Evolutionary conservation across 2,329 filamentous ascomycete species (phyloP).

Genomic region (Colletotrichum phormii): DNA sequence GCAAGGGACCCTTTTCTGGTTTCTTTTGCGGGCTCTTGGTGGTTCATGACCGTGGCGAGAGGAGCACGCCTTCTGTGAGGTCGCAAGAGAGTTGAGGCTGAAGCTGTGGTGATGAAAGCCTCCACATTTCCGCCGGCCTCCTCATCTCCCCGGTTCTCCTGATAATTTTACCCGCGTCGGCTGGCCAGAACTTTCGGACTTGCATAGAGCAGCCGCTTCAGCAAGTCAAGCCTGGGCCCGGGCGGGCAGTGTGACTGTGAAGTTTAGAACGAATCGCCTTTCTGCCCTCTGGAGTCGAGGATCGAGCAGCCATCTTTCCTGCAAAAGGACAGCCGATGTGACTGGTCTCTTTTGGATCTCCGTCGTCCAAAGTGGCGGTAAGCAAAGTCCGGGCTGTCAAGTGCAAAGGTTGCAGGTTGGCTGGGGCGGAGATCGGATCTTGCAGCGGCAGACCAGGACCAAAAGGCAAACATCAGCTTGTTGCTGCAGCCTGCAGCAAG

Average conservation of each 20-base stretch:
- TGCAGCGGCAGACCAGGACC: slow-evolving; percentile 13
- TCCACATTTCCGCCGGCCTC: slow-evolving; percentile 3
- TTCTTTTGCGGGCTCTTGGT: slow-evolving; percentile 10
- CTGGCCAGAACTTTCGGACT: neutral
- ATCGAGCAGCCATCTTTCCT: slow-evolving; percentile 12
- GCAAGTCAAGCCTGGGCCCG: neutral
- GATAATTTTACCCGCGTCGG: neutral
- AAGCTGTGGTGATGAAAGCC: slow-evolving; percentile 9
- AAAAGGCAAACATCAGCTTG: slow-evolving; percentile 12
- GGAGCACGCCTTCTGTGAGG: slow-evolving; percentile 8
- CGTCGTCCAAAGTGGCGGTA: slow-evolving; percentile 29
- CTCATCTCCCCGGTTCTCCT: slow-evolving; percentile 2
- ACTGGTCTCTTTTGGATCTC: slow-evolving; percentile 12
- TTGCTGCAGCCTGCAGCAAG: slow-evolving; percentile 3
- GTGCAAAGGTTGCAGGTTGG: slow-evolving; percentile 17
- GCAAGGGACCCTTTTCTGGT: neutral
- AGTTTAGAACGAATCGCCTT: neutral
- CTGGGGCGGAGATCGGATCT: slow-evolving; percentile 32
- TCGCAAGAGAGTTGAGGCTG: slow-evolving; percentile 35
- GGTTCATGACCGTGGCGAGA: neutral
- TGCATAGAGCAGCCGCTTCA: neutral
- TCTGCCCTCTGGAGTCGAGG: neutral
- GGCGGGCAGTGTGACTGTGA: neutral
- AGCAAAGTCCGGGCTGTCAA: slow-evolving; percentile 22
- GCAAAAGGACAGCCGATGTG: slow-evolving; percentile 6